phyloP scores from a whole-genome alignment of 2,329 filamentous ascomycete species.

The Ceratocystis ficicola region DNA sequence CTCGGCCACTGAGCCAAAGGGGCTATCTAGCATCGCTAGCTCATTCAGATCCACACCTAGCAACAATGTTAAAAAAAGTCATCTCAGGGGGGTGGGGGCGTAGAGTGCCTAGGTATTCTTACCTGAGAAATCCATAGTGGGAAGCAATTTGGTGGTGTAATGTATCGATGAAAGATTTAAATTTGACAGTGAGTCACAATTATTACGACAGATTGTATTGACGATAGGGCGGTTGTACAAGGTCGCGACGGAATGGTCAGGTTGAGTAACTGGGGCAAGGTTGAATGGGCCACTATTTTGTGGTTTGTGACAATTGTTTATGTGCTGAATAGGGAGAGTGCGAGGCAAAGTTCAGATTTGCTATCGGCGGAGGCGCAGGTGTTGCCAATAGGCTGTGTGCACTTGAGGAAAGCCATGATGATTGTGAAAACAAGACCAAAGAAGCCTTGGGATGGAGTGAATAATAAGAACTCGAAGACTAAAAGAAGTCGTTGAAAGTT shows the following conservation, averaged over 20 bases:
- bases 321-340: constrained; percentile 45
- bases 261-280: background rate
- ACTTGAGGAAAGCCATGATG: constrained; percentile 70
- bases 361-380: constrained; percentile 46
- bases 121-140: constrained; percentile 20
- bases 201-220: background rate
- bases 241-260: background rate
- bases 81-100: constrained; percentile 28
- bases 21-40: constrained; percentile 45
- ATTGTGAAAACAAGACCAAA: constrained; percentile 59
- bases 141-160: background rate
- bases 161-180: background rate
- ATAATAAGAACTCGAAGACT: constrained; percentile 41
- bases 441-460: constrained; percentile 53
- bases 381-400: constrained; percentile 50
- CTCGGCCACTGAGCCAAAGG: constrained; percentile 30
- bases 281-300: background rate
- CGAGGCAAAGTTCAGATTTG: constrained; percentile 66
- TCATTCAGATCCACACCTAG: constrained; percentile 48
- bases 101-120: constrained; percentile 23
- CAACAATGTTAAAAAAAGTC: background rate
- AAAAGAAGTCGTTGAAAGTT: constrained; percentile 46
- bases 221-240: background rate
- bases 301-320: constrained; percentile 22
- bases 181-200: background rate